These are phyloP conservation scores for Rhinocladiella mackenziei DNA, from an alignment of 2,329 filamentous ascomycete genomes.

Conservation along the genomic window DNA sequence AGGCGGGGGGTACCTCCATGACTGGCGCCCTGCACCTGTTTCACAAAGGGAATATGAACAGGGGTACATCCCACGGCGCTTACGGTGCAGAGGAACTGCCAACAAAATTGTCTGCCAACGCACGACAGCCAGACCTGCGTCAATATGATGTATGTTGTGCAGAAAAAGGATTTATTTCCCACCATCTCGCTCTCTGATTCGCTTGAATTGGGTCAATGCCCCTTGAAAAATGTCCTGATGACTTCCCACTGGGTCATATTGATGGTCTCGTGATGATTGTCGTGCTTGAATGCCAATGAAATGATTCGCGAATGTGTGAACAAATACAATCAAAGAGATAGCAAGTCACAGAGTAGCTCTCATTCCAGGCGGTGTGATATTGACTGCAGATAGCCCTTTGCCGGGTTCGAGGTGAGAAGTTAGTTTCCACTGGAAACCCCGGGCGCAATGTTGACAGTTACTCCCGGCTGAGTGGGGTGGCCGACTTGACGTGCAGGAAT, in stretches of 20 bases:
- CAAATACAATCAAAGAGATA: constrained; percentile 1
- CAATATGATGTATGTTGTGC: constrained; percentile 8
- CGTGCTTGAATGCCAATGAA: not conserved
- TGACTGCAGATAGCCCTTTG: not conserved
- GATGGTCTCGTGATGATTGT: constrained; percentile 9
- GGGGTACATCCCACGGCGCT: constrained; percentile 15
- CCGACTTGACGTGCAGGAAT: too few species aligned
- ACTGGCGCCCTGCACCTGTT: not conserved
- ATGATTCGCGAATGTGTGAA: not conserved
- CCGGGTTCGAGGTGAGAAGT: too few species aligned
- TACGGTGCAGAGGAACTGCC: not conserved
- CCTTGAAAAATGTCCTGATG: too few species aligned
- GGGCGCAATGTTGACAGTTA: too few species aligned
- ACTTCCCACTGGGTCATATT: constrained; percentile 2
- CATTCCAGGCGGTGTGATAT: constrained; percentile 14
- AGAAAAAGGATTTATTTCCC: constrained; percentile 1
- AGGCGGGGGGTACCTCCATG: too few species aligned
- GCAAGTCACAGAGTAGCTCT: too few species aligned
- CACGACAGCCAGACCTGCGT: constrained; percentile 1
- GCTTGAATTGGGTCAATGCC: not conserved
- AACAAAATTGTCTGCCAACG: constrained; percentile 10
- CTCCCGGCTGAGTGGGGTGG: too few species aligned
- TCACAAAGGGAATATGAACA: not conserved
- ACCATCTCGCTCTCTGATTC: constrained; percentile 3
- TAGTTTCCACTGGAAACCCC: too few species aligned